Percentiles rank a stretch among this genome's conserved stretches.
These are phyloP conservation scores for Globisporangium barbulae DNA, from an alignment of 352 stramenopile species.

Conservation along the genomic window DNA sequence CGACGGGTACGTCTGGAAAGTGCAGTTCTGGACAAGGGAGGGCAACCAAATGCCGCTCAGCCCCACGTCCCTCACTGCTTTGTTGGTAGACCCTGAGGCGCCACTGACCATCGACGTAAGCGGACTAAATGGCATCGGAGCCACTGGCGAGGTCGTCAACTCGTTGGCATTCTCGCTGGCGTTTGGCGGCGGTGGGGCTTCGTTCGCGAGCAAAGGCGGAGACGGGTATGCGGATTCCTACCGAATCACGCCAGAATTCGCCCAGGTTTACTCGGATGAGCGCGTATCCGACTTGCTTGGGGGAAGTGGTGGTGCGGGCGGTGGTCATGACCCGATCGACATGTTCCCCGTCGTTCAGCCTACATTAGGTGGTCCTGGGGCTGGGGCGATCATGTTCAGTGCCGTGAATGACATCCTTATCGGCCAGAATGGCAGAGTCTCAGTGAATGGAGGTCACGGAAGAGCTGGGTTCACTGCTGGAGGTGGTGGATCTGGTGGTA, in stretches of 20 bases:
- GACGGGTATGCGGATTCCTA: slow-evolving; percentile 44
- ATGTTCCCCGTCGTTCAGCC: slow-evolving; percentile 59
- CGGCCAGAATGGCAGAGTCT: slow-evolving; percentile 68
- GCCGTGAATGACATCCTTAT: slow-evolving; percentile 94
- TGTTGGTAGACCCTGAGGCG: slow-evolving; percentile 26
- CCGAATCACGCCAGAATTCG: slow-evolving; percentile 17
- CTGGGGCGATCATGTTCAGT: slow-evolving; percentile 80
- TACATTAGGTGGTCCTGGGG: slow-evolving; percentile 88
- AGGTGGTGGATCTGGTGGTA: slow-evolving; percentile 54
- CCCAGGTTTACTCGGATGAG: slow-evolving; percentile 39
- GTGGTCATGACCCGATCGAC: slow-evolving; percentile 78
- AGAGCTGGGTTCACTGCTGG: slow-evolving; percentile 51
- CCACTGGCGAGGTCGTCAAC: slow-evolving; percentile 52
- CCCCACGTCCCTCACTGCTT: slow-evolving; percentile 51
- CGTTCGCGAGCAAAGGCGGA: slow-evolving; percentile 47
- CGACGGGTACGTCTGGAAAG: slow-evolving; percentile 87
- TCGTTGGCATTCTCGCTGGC: slow-evolving; percentile 88
- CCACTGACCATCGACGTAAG: slow-evolving; percentile 40
- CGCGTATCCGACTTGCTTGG: slow-evolving; percentile 80
- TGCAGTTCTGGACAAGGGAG: slow-evolving; percentile 86
- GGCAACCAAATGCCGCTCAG: slow-evolving; percentile 82
- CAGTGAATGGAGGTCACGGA: slow-evolving; percentile 67
- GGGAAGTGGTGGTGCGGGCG: slow-evolving; percentile 89
- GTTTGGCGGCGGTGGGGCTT: slow-evolving; percentile 85
- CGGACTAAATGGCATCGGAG: slow-evolving; percentile 46